Percentiles rank a stretch among this genome's conserved stretches.
Evolutionary conservation across 1,139 yeast species (phyloP).

Genomic region (Martiniozyma asiatica): DNA sequence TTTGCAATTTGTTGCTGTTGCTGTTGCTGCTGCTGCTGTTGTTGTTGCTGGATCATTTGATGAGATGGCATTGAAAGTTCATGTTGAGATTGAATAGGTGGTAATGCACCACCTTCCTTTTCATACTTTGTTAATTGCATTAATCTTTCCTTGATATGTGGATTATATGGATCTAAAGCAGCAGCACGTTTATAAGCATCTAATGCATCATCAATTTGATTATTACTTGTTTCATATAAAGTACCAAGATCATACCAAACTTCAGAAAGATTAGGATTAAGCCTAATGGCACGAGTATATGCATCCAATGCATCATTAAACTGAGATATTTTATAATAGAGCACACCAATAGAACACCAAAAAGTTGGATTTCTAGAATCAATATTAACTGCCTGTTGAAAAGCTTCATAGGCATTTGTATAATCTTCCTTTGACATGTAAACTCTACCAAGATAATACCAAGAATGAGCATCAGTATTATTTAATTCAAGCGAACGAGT

Average conservation of each 20-base stretch:
- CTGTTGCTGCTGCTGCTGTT: slow-evolving; percentile 20
- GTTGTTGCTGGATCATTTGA: slow-evolving; percentile 24
- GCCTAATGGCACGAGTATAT: slow-evolving; percentile 87
- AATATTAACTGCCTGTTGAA: slow-evolving; percentile 96
- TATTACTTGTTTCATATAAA: slow-evolving; percentile 90
- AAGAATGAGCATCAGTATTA: slow-evolving; percentile 83
- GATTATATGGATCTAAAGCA: slow-evolving; percentile 84
- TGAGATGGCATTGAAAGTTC: slow-evolving; percentile 23
- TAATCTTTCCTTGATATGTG: slow-evolving; percentile 85
- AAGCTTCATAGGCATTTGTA: slow-evolving; percentile 93
- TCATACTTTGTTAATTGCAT: slow-evolving; percentile 72
- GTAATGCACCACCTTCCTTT: slow-evolving; percentile 61
- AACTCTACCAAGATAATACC: slow-evolving; percentile 94
- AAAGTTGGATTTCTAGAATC: slow-evolving; percentile 95
- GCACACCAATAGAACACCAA: slow-evolving; percentile 97
- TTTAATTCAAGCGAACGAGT: slow-evolving; percentile 84
- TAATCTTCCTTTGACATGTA: slow-evolving; percentile 94
- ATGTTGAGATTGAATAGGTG: slow-evolving; percentile 43
- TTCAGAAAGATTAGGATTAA: slow-evolving; percentile 91
- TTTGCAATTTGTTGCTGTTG: slow-evolving; percentile 20
- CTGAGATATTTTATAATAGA: slow-evolving; percentile 90
- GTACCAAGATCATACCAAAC: slow-evolving; percentile 99
- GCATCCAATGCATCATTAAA: slow-evolving; percentile 96
- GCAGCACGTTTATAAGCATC: slow-evolving; percentile 97
- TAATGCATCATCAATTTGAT: slow-evolving; percentile 86